Evolutionary conservation across 2,329 filamentous ascomycete species (phyloP), one percentile per base, ranked within the genome.

Genomic region (Periconia sp.): DNA sequence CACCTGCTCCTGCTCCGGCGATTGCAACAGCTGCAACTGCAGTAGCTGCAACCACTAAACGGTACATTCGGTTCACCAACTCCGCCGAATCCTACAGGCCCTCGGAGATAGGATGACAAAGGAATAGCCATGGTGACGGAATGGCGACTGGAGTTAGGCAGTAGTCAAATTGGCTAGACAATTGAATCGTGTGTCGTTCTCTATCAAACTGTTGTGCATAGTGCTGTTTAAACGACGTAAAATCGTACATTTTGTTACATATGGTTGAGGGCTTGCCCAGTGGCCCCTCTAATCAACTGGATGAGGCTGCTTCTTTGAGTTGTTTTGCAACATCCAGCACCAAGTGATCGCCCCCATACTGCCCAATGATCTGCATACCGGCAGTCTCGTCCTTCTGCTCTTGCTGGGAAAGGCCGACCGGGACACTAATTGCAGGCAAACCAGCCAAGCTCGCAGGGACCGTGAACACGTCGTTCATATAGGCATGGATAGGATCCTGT

Each of bases 401-500:
- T 57, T 2, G 67, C 63, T n/a, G 54, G 2, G 65, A 65, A 46
- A 77, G 61, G 13, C 71, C 67, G 50, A 87, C 77, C 0, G 94
- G 92, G 9, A 99, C 78, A 55, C 88, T 96, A 36, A 96, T 81
- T 9, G 92, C 89, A 3, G 94, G 94, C 41, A 99, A 74, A 0
- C 94, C 94, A 0, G 92, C 94, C 53, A 99, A 75, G 71, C 91
- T 96, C 2, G 92, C 91, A 1, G 94, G 94, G 1, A 99, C 92
- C 0, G 94, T 97, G 59, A 97, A 92, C 1, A 97, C 87, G 71
- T 99, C 94, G 61, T 94, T 96, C 77, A 88, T 88, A 64, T 96
- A 97, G 1, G 81, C 81, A 57, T 92, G 84, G n/a, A 95, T 73
- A 0, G 79, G 71, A 12, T 73, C 68, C 66, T 83, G 76, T 8